These are phyloP conservation scores for Nitzschia sp. DNA, from an alignment of 108 stramenopile species.

Conservation along the genomic window DNA sequence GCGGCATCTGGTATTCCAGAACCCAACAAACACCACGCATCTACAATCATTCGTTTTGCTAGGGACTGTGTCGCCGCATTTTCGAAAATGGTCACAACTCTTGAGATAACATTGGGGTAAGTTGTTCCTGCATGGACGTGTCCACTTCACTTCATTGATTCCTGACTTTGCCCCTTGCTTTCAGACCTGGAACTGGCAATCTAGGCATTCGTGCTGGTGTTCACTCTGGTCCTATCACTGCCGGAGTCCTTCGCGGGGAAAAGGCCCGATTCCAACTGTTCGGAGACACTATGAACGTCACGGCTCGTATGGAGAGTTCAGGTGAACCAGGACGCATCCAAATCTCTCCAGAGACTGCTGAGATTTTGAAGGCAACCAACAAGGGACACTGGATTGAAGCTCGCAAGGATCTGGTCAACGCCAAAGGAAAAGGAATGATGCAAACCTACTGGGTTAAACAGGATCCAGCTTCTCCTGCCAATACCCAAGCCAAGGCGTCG, in stretches of 20 bases:
- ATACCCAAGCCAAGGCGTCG: background rate
- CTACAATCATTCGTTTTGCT: background rate
- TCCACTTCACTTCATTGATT: conserved; percentile 5
- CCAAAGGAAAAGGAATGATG: conserved; percentile 15
- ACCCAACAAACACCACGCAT: conserved; percentile 4
- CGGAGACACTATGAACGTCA: conserved; percentile 15
- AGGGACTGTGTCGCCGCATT: background rate
- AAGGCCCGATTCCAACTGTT: conserved; percentile 14
- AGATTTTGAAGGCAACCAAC: background rate
- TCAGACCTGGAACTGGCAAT: conserved; percentile 11
- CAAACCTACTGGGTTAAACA: conserved; percentile 19
- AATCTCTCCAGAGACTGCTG: conserved; percentile 6
- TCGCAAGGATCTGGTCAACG: conserved; percentile 4
- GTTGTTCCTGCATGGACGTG: background rate
- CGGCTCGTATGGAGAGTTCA: conserved; percentile 9
- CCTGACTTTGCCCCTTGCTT: background rate
- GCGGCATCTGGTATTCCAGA: conserved; percentile 1
- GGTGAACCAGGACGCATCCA: conserved; percentile 2
- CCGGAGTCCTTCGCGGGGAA: conserved; percentile 9
- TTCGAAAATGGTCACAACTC: background rate
- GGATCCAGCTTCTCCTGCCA: background rate
- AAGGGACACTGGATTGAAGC: conserved; percentile 11
- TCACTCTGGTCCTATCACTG: conserved; percentile 33
- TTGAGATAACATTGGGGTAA: conserved; percentile 2
- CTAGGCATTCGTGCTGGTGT: conserved; percentile 7